Base-by-base conservation (phyloP, 352 stramenopile genomes). In the Phytophthora multivora region DNA sequence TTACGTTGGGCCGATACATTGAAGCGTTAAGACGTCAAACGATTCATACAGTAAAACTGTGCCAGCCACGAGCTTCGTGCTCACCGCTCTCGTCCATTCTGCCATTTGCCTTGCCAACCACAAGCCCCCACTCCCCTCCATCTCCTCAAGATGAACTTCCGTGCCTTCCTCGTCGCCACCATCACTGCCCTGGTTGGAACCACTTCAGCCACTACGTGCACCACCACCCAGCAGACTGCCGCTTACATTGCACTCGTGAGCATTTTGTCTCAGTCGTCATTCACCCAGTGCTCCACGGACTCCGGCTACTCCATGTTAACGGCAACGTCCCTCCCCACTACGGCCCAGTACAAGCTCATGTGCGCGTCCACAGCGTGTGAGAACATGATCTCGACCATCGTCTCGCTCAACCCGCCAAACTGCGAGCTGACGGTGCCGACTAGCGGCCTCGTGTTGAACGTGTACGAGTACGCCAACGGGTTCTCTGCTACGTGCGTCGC, bases 301-400 rank as follows among this genome's bases (percentile, higher is more conserved):
- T 73, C 59, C 19, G 53, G 51, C 35, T 73, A 73, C 48, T 72
- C 51, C 11, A 68, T 72, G 51, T 41, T 72, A 41, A 63, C 58
- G 39, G 58, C 64, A 19, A 69, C 58, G 19, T 19, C 58, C 10
- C 57, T 69, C 8, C 58, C 64, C 40, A 69, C 63, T 3, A 53
- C 33, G 0, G 63, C 36, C 4, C 63, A 71, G 58, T 69, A 69
- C 52, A 23, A 55, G 12, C 39, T 58, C 33, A 72, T 72, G 64
- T 69, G 64, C 26, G 35, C 51, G 23, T 65, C 58, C 1, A 69
- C 58, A 9, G 64, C 64, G 6, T 72, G 64, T 42, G 5, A 69
- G 15, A 55, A 5, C 8, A 58, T 72, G 58, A 68, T 72, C 25
- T 15, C 2, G 12, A 49, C 18, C 0, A 63, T 72, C 33, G 13